Base-by-base conservation (phyloP, 345 rosid species). In the Dipteronia sinensis region DNA sequence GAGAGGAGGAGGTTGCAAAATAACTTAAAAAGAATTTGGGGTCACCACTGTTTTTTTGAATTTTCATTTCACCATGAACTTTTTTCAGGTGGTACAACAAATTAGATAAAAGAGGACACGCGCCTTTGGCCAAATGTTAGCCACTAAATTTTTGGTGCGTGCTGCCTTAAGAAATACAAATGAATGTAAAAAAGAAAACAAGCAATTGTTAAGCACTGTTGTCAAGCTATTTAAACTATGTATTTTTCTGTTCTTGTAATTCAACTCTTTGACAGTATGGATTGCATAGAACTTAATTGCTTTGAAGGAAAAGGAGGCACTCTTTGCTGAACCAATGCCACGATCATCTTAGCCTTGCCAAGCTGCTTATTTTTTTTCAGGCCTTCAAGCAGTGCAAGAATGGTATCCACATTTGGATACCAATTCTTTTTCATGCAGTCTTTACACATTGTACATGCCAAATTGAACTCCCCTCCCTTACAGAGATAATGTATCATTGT, bases 401-500 rank as follows among this genome's bases (percentile, higher is more conserved):
- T 89, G 47, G 94, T 87, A 71, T 84, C 87, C 61, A 93, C 75
- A 79, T 83, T 92, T 16, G 90, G 88, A 76, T 83, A 88, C 92
- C 93, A 88, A 76, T 78, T 86, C 80, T 84, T 90, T 72, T 68
- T 78, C 94, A 92, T 88, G 79, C 91, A 87, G 78, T 87, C 94
- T 81, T 84, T 89, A 82, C 95, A 90, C 92, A 88, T 88, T 1
- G 90, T 88, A 76, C 84, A 90, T 65, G 92, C 90, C 86, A 92
- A 79, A 83, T 85, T 85, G 83, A 86, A 89, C 58, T 87, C 87
- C 31, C 80, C 87, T 40, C 84, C 93, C 76, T 85, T 87, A 72
- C 94, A 90, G 40, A 93, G 84, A 83, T 91, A 89, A 84, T 93
- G 97, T 71, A 90, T 86, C 98, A 91, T 85, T 25, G 97, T 91